Evolutionary conservation across 345 rosid genomes (phyloP).

Genomic region (Hibiscus tridactylites): DNA sequence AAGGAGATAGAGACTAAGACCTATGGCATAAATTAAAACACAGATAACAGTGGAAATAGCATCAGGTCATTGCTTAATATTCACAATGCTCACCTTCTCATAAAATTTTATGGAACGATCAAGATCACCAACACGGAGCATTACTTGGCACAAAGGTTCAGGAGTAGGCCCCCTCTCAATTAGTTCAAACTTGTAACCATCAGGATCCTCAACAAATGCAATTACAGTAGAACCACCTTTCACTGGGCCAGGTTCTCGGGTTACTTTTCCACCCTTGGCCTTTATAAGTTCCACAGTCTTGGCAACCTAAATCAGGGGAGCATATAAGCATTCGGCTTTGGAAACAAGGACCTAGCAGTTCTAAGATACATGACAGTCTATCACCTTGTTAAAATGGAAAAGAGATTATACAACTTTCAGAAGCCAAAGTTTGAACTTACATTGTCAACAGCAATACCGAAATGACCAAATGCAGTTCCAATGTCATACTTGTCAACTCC

Average conservation of each 20-base stretch:
- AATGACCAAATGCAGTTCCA: slow-evolving; percentile 93
- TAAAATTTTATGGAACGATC: slow-evolving; percentile 82
- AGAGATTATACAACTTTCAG: background rate
- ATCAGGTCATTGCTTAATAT: background rate
- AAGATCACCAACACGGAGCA: slow-evolving; percentile 99
- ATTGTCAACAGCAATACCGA: slow-evolving; percentile 92
- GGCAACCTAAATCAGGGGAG: slow-evolving; percentile 41
- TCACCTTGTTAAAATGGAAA: background rate
- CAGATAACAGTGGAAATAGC: background rate
- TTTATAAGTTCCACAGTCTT: slow-evolving; percentile 33
- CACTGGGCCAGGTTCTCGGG: too few relatives aligned
- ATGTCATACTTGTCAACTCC: slow-evolving; percentile 91
- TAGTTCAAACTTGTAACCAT: slow-evolving; percentile 82
- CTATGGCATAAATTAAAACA: background rate
- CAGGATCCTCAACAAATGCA: too few relatives aligned
- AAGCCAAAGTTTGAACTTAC: slow-evolving; percentile 35
- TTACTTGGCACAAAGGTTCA: slow-evolving; percentile 96
- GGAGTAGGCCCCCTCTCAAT: slow-evolving; percentile 97
- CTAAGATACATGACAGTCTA: background rate
- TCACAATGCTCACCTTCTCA: slow-evolving; percentile 64
- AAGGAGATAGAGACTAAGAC: background rate
- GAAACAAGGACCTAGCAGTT: background rate
- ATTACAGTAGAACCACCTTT: too few relatives aligned
- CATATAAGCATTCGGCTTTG: background rate
- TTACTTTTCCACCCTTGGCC: too few relatives aligned